Base-by-base conservation (phyloP, 2,329 filamentous ascomycete species). In the Fusarium sp. region DNA sequence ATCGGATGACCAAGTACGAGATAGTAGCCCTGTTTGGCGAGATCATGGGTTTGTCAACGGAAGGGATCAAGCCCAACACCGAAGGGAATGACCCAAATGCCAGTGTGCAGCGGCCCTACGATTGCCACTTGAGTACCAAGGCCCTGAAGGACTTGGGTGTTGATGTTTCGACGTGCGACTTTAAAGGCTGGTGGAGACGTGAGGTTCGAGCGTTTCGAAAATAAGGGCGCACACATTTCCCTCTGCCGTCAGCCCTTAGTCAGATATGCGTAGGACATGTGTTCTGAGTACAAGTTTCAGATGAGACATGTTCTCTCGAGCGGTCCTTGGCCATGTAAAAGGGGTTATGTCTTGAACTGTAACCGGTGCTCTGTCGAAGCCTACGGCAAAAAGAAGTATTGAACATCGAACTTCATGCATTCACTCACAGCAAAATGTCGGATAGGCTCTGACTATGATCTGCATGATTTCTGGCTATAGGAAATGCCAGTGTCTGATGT, bases 1-100 rank as follows among this genome's bases (percentile, higher is more conserved):
- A 97, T 72, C 88, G 85, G 70, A 92, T 90, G 84, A 97, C 94
- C 48, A 97, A 97, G 82, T 97, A 94, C 79, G 90, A 95, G 78
- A 97, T 98, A 58, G 94, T 92, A 78, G 83, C 93, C 80, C 81
- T 86, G 12, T 90, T 97, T 76, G 91, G 89, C 6, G 89, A 93
- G 62, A 93, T 97, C 62, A 89, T 97, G 85, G 93, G 91, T 1
- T 77, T 97, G 58, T 86, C 91, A 13, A 83, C 91, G 21, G 87
- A 89, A 48, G 86, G 87, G 10, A 90, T 97, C 79, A 84, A 88
- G 74, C 83, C 91, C 12, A 91, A 93, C 74, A 86, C 89, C 25
- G 85, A 92, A 74, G 91, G 91, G 39, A 91, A 92, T 77, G 90
- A 93, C 69, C 89, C 90, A 8, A 89, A 88, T 65, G 88, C 90